A percentile compares a stretch with the other conserved stretches of the same genome.
Evolutionary conservation across 192 early-diverging fungal species (phyloP).

Genomic region (Chytriomyces sp.): DNA sequence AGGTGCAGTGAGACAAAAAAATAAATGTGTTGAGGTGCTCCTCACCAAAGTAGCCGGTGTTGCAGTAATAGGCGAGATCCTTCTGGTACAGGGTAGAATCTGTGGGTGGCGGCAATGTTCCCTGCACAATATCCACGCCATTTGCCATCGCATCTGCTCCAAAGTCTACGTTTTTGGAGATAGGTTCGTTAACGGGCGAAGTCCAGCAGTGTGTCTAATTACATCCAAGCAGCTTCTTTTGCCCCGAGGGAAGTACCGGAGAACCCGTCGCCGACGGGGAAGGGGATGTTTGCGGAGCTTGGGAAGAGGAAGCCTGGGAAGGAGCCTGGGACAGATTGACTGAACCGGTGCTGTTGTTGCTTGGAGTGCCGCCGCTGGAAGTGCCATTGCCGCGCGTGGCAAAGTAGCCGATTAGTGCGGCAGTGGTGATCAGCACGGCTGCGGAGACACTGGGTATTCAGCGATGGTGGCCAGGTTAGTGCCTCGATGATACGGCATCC

Average conservation of each 20-base stretch:
- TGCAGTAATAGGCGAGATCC: conserved; percentile 13
- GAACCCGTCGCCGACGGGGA: background rate
- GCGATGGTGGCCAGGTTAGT: background rate
- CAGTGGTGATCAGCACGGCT: background rate
- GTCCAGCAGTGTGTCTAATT: too few species aligned
- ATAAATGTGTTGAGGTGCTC: background rate
- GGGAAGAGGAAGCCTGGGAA: background rate
- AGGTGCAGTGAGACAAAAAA: background rate
- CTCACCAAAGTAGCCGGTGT: conserved; percentile 2
- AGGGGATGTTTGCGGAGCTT: background rate
- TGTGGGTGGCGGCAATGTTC: background rate
- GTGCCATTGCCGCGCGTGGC: background rate
- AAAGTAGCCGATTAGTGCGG: conserved; percentile 9
- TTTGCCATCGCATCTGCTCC: background rate
- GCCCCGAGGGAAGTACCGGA: background rate
- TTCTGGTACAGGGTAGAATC: background rate
- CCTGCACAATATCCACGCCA: conserved; percentile 8
- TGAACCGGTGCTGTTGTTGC: too few species aligned
- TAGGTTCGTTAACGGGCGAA: too few species aligned
- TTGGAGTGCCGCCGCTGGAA: too few species aligned
- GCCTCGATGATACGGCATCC: too few species aligned
- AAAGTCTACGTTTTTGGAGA: background rate
- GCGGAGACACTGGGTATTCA: background rate
- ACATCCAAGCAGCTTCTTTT: background rate
- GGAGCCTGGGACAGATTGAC: too few species aligned